phyloP scores from a whole-genome alignment of 495 filamentous ascomycete species.

The Neurospora sp. region DNA sequence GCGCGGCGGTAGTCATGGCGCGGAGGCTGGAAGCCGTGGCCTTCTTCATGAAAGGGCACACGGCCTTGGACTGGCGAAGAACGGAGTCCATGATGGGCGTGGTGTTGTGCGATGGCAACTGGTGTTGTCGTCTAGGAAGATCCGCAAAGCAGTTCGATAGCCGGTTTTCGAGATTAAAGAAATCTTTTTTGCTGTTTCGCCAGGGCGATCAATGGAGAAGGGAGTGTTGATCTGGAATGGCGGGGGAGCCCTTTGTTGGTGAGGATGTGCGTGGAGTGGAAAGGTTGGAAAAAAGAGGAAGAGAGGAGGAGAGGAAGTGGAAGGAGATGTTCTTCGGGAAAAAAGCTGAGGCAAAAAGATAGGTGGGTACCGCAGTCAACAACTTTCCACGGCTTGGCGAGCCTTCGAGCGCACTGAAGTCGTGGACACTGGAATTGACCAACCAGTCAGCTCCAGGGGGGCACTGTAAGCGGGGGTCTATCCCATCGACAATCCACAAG shows the following conservation, averaged over 20 bases:
- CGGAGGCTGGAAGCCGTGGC: slow-evolving; percentile 83
- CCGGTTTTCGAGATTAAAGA: background rate
- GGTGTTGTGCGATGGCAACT: background rate
- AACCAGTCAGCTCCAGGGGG: background rate
- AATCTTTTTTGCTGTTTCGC: background rate
- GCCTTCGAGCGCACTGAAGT: background rate
- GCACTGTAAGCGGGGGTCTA: background rate
- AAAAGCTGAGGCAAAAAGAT: background rate
- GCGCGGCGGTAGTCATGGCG: slow-evolving; percentile 73
- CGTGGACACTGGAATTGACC: background rate
- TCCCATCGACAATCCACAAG: background rate
- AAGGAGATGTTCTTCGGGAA: background rate
- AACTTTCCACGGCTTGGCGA: background rate
- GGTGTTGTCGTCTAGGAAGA: background rate
- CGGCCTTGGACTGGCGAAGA: slow-evolving; percentile 82
- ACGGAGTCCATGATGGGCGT: slow-evolving; percentile 70
- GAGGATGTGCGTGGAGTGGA: background rate
- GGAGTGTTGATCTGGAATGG: background rate
- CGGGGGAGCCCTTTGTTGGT: background rate
- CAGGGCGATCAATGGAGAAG: background rate
- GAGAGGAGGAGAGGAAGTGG: background rate
- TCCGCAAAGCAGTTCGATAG: background rate
- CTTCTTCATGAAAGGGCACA: slow-evolving; percentile 96
- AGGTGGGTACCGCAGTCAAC: background rate
- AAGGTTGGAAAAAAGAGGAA: background rate